These are phyloP conservation scores for Microcos paniculata DNA, from an alignment of 345 rosid species.

Conservation along the genomic window DNA sequence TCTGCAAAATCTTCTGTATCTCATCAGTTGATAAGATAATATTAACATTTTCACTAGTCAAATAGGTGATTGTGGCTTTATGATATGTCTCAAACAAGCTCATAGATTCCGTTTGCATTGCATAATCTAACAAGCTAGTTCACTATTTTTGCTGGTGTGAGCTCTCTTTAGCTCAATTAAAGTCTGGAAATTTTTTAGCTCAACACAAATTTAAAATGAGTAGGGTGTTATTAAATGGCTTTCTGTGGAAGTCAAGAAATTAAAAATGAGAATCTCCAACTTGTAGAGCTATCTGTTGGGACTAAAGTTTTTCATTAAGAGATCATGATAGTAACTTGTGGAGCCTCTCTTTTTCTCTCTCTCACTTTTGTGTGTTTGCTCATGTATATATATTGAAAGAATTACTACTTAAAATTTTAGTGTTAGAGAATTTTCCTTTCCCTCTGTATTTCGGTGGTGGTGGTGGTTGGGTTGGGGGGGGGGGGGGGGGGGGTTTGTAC, in stretches of 20 bases:
- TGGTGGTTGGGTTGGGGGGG: no score
- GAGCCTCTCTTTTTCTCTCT: neutral
- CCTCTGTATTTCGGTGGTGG: neutral
- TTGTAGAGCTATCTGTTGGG: no score
- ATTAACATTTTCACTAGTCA: neutral
- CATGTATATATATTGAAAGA: neutral
- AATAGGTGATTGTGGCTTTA: neutral
- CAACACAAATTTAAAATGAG: neutral
- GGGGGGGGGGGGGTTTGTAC: neutral
- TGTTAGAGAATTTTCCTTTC: no score
- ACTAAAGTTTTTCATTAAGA: neutral
- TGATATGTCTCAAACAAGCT: neutral
- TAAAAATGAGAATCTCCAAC: no score
- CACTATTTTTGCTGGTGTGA: neutral
- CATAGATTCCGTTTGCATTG: neutral
- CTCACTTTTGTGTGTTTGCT: neutral
- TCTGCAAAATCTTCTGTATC: neutral
- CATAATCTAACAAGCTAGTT: neutral
- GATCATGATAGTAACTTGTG: neutral
- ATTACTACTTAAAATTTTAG: neutral
- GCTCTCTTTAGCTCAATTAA: neutral
- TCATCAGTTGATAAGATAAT: neutral
- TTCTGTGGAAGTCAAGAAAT: no score
- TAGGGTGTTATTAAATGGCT: neutral
- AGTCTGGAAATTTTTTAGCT: no score